Percentiles rank a stretch among this genome's conserved stretches.
phyloP scores from a whole-genome alignment of 2,329 filamentous ascomycete species.

The Aspergillus sp. region DNA sequence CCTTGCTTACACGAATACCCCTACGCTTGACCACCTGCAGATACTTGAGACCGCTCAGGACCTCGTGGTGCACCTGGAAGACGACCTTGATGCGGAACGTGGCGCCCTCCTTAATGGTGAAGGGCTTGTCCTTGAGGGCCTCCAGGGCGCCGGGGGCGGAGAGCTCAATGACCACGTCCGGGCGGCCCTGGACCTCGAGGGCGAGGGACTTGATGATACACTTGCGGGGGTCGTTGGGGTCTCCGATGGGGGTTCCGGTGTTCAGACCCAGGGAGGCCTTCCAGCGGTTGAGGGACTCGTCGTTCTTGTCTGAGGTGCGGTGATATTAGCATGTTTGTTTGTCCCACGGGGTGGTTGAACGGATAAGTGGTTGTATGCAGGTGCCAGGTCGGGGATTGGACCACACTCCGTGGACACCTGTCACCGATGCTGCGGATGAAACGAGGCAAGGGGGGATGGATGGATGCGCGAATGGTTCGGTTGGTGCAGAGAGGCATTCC shows the following conservation, averaged over 20 bases:
- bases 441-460: conserved; percentile 2
- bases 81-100: conserved; percentile 91
- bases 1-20: conserved; percentile 83
- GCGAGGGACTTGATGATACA: conserved; percentile 92
- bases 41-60: conserved; percentile 92
- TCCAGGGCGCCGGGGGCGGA: conserved; percentile 69
- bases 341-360: background rate
- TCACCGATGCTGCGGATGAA: no score
- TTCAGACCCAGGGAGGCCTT: conserved; percentile 91
- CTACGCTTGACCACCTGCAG: conserved; percentile 90
- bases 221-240: conserved; percentile 78
- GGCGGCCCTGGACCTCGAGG: conserved; percentile 78
- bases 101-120: conserved; percentile 94
- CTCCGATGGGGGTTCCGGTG: conserved; percentile 66
- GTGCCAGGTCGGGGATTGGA: background rate
- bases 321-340: conserved; percentile 16
- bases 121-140: conserved; percentile 83
- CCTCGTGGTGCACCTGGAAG: conserved; percentile 96
- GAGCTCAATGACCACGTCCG: conserved; percentile 86
- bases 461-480: no score
- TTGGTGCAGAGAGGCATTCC: background rate
- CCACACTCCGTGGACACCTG: no score
- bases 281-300: conserved; percentile 95
- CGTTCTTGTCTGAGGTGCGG: conserved; percentile 57
- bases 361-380: background rate